Conservation (phyloP, 169 alveolate species). For the Plasmodium inui region DNA sequence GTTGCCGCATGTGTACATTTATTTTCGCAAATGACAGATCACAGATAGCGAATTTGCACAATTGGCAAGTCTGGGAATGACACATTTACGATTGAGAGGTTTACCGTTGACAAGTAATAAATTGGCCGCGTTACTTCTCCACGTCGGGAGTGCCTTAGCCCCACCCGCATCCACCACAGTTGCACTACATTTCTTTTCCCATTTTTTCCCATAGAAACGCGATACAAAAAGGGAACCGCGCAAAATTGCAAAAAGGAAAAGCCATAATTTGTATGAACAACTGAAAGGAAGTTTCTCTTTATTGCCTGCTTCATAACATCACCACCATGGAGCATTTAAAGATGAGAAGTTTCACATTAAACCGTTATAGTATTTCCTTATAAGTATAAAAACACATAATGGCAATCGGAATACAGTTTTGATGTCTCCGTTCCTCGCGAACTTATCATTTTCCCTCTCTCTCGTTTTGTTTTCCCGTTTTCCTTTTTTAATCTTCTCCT, state of each 20-base stretch:
- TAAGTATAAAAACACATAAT: not conserved
- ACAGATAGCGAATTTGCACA: not conserved
- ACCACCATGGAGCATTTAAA: not conserved
- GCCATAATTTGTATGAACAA: not conserved
- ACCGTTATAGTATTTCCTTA: not conserved
- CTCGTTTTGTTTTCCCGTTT: not conserved
- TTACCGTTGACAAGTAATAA: not conserved
- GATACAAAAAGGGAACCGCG: not conserved
- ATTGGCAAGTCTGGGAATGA: not conserved
- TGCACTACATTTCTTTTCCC: not conserved
- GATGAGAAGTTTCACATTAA: not conserved
- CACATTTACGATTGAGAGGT: not conserved
- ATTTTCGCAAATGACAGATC: not conserved
- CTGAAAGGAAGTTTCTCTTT: not conserved
- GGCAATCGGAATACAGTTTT: not conserved
- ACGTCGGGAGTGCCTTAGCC: not conserved
- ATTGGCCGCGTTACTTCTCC: not conserved
- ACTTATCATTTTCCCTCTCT: not conserved
- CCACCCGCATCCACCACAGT: not conserved
- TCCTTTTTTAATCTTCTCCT: not conserved
- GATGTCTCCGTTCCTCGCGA: not conserved
- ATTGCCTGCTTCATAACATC: not conserved
- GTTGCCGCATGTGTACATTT: not conserved
- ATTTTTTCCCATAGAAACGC: not conserved
- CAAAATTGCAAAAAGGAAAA: not conserved